Evolutionary conservation across 2,329 filamentous ascomycete genomes (phyloP).

Genomic region (Diaporthe helianthi): DNA sequence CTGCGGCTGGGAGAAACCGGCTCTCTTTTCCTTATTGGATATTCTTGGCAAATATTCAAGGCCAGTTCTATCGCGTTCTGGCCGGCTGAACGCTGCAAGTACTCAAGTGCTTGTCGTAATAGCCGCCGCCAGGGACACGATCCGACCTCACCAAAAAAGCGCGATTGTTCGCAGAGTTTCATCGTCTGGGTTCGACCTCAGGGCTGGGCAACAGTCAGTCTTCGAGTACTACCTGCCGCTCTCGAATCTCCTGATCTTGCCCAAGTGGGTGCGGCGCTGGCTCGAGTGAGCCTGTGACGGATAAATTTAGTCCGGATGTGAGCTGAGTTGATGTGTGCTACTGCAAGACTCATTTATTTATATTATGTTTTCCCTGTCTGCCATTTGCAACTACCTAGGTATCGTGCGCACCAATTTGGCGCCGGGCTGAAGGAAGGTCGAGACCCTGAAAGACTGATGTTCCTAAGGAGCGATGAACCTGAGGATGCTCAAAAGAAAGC

Average conservation of each 20-base stretch:
- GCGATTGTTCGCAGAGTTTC: not conserved
- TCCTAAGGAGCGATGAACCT: not conserved
- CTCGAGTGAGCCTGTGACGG: conserved; percentile 10
- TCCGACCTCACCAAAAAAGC: conserved; percentile 16
- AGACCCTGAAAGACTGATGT: not conserved
- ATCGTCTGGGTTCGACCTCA: not conserved
- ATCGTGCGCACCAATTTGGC: conserved; percentile 9
- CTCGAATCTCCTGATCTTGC: not conserved
- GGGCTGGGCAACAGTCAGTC: not conserved
- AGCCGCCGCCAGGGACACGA: not conserved
- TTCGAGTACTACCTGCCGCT: not conserved
- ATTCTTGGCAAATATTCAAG: conserved; percentile 10
- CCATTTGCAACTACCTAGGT: not conserved
- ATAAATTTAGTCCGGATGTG: conserved; percentile 2
- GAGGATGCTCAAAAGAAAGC: not conserved
- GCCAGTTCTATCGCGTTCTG: conserved; percentile 20
- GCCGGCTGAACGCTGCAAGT: conserved; percentile 19
- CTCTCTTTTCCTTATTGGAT: not conserved
- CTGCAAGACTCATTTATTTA: conserved; percentile 17
- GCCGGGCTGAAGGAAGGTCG: conserved; percentile 10
- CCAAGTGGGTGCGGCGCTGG: not conserved
- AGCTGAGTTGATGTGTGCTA: conserved; percentile 1
- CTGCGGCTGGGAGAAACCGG: conserved; percentile 11
- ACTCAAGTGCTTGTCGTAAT: conserved; percentile 16
- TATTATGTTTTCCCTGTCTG: not conserved